These are phyloP conservation scores for Amyloporia xantha DNA, from an alignment of 768 basidiomycete genomes.

Conservation along the genomic window DNA sequence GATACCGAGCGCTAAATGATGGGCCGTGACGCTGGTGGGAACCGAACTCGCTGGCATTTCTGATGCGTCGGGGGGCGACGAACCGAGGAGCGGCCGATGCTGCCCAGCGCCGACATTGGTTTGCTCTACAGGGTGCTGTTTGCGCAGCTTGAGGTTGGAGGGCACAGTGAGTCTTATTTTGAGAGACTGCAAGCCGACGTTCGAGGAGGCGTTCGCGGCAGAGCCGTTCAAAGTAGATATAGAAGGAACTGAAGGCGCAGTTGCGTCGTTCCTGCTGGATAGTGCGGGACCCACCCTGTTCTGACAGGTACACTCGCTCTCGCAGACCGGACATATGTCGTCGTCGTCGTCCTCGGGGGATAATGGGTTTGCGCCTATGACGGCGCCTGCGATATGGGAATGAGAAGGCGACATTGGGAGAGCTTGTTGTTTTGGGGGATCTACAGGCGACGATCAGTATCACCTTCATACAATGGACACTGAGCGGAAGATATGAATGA, in stretches of 20 bases:
- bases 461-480: neutral
- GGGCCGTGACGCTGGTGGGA: constrained; percentile 14
- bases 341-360: constrained; percentile 42
- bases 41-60: constrained; percentile 23
- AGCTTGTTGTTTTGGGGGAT: constrained; percentile 44
- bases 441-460: constrained; percentile 17
- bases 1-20: constrained; percentile 4
- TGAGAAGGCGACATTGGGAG: constrained; percentile 62
- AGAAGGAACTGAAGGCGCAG: constrained; percentile 27
- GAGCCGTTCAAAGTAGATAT: constrained; percentile 32
- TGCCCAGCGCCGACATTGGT: neutral
- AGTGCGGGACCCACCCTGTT: constrained; percentile 32
- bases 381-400: constrained; percentile 56
- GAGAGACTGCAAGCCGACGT: constrained; percentile 34
- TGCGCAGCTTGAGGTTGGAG: constrained; percentile 34
- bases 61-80: constrained; percentile 14
- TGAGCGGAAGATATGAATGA: neutral
- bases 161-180: constrained; percentile 74
- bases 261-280: constrained; percentile 7
- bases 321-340: constrained; percentile 87
- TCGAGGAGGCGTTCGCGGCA: constrained; percentile 22
- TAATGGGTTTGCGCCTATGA: constrained; percentile 16
- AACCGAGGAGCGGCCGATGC: constrained; percentile 1
- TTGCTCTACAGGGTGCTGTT: constrained; percentile 2
- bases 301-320: constrained; percentile 79